Percentiles rank a stretch among this genome's conserved stretches.
Conservation (phyloP, 1,284 basidiomycete genomes). For the Porogramme epimiltina region DNA sequence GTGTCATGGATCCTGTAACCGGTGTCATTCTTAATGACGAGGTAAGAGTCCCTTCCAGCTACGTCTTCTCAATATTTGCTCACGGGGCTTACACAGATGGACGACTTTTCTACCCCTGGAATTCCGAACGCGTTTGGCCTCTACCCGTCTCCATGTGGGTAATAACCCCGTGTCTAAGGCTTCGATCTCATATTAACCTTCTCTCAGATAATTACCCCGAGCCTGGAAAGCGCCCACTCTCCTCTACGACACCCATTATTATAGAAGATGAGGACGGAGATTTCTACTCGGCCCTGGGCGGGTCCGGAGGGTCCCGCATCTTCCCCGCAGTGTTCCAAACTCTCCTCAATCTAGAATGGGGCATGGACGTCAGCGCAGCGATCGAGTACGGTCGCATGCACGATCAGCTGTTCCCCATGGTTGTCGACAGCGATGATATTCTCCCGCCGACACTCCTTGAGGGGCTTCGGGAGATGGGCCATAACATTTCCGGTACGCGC, state of each 20-base stretch:
- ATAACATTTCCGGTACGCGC: conserved; percentile 67
- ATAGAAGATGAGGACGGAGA: conserved; percentile 74
- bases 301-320: conserved; percentile 87
- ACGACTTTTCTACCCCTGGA: conserved; percentile 88
- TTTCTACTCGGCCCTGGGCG: conserved; percentile 77
- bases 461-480: conserved; percentile 63
- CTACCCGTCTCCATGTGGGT: conserved; percentile 80
- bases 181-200: neutral
- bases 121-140: conserved; percentile 83
- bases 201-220: conserved; percentile 82
- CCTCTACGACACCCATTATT: conserved; percentile 82
- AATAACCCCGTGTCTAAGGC: neutral
- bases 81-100: conserved; percentile 51
- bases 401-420: conserved; percentile 80
- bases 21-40: conserved; percentile 92
- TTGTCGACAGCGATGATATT: conserved; percentile 66
- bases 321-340: conserved; percentile 82
- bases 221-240: conserved; percentile 85
- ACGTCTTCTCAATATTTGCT: neutral
- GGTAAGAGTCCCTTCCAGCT: conserved; percentile 32
- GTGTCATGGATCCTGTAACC: conserved; percentile 81
- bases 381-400: conserved; percentile 91
- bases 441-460: conserved; percentile 57
- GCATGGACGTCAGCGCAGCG: conserved; percentile 76
- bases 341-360: conserved; percentile 81